Evolutionary conservation across 192 early-diverging fungal genomes (phyloP), one percentile per base, ranked within the genome.

Genomic region (Entomortierella chlamydospora): DNA sequence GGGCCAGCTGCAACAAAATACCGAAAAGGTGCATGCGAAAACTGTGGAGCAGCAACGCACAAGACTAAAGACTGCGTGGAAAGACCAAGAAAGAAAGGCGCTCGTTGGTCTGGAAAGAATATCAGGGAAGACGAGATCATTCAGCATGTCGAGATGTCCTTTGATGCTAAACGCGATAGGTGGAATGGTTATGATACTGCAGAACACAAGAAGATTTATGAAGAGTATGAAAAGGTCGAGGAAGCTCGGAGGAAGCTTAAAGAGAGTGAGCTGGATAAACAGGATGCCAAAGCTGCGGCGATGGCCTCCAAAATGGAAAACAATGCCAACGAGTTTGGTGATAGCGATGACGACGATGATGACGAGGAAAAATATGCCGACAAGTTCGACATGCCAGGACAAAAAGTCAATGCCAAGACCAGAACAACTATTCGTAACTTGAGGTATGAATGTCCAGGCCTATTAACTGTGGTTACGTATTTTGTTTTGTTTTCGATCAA

Each of bases 111-210:
- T 4, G 91, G 92, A 57, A 85, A 90, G 69, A 88, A 94, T 60
- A 85, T 85, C 54, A 81, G 82, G 30, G 86, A 97, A 6, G 96
- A 99, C 81, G 98, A 99, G 79, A 85, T 91, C 13, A 81, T 98
- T 10, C 85, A 88, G 70, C 83, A 89, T 20, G 83, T 97, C 15
- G 83, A 91, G 28, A 86, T 97, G 55, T 86, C 88, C 25, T 99
- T 94, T 83, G 98, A 99, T 64, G 96, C 93, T 23, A 99, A 99
- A 81, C 87, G 97, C 42, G 98, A 99, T 85, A 89, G 95, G 20
- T 99, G 97, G 96, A 99, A 99, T 65, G 98, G 97, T 23, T 99
- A 99, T 81, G 95, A 99, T 76, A 88, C 97, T 4, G 71, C 85
- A 54, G 92, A 97, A 45, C 95, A 99, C 57, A 82, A 89, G 31